Evolutionary conservation across 2,329 filamentous ascomycete species (phyloP).

Genomic region (Fusarium sp.): DNA sequence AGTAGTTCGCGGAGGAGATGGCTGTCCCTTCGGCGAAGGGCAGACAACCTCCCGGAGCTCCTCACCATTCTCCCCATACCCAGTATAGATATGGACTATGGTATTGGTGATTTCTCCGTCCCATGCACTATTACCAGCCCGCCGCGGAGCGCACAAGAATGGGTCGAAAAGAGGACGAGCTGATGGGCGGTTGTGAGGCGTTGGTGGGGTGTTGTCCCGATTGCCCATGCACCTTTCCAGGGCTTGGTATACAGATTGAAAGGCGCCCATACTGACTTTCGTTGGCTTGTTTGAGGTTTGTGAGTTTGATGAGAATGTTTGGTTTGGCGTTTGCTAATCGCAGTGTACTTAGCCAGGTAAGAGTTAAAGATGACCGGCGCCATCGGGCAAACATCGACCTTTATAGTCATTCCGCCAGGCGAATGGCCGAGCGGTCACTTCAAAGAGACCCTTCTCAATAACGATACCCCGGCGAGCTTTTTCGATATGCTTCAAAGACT

Average conservation of each 20-base stretch:
- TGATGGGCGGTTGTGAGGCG: background rate
- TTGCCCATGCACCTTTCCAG: background rate
- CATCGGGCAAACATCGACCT: background rate
- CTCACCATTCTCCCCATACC: background rate
- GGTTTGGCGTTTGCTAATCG: background rate
- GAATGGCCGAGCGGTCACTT: background rate
- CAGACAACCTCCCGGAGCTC: background rate
- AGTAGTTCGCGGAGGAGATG: background rate
- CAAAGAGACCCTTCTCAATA: background rate
- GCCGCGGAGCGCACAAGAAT: background rate
- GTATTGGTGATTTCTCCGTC: background rate
- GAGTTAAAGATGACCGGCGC: background rate
- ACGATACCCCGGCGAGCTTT: background rate
- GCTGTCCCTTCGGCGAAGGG: background rate
- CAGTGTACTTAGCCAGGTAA: background rate
- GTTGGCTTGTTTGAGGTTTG: no score
- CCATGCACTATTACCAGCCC: background rate
- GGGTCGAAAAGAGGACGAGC: background rate
- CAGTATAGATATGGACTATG: background rate
- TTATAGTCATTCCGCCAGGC: background rate
- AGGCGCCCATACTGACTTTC: background rate
- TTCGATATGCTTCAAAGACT: background rate
- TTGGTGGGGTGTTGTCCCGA: background rate
- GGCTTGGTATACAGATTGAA: background rate
- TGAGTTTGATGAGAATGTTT: background rate